Percentiles rank a stretch among this genome's conserved stretches.
phyloP scores from a whole-genome alignment of 441 rosid species.

The Eruca vesicaria region DNA sequence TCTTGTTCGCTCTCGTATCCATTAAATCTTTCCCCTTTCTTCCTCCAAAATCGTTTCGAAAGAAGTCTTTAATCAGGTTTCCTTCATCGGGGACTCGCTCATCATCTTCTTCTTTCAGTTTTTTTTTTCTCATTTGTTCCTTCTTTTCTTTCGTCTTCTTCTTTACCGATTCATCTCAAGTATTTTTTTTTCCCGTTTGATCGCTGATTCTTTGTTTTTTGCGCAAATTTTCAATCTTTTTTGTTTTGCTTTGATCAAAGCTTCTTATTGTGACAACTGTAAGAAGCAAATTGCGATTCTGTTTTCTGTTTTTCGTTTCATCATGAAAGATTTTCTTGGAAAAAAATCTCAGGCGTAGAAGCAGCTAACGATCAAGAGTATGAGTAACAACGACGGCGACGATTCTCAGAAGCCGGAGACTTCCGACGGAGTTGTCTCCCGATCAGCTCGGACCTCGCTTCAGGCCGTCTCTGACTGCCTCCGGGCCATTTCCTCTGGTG shows the following conservation, averaged over 20 bases:
- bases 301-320: slow-evolving; percentile 1
- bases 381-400: slow-evolving; percentile 65
- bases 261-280: slow-evolving; percentile 4
- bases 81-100: background rate
- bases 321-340: background rate
- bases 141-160: background rate
- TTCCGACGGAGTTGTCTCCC: slow-evolving; percentile 40
- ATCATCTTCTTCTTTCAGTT: too few relatives aligned
- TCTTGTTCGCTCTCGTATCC: too few relatives aligned
- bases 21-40: too few relatives aligned
- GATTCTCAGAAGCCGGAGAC: slow-evolving; percentile 38
- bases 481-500: slow-evolving; percentile 81
- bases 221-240: too few relatives aligned
- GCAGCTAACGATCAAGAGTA: slow-evolving; percentile 10
- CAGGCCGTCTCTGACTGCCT: slow-evolving; percentile 72
- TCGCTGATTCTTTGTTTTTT: slow-evolving; percentile 17
- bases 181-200: background rate
- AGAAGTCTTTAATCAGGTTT: slow-evolving; percentile 22
- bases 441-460: slow-evolving; percentile 68
- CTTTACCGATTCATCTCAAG: slow-evolving; percentile 12
- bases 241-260: background rate
- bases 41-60: slow-evolving; percentile 19
- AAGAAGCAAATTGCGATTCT: slow-evolving; percentile 19
- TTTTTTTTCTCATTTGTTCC: background rate
- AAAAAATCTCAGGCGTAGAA: slow-evolving; percentile 10